A percentile compares a stretch with the other conserved stretches of the same genome.
Evolutionary conservation across 2,329 filamentous ascomycete species (phyloP).

Genomic region (Colletotrichum tabaci): DNA sequence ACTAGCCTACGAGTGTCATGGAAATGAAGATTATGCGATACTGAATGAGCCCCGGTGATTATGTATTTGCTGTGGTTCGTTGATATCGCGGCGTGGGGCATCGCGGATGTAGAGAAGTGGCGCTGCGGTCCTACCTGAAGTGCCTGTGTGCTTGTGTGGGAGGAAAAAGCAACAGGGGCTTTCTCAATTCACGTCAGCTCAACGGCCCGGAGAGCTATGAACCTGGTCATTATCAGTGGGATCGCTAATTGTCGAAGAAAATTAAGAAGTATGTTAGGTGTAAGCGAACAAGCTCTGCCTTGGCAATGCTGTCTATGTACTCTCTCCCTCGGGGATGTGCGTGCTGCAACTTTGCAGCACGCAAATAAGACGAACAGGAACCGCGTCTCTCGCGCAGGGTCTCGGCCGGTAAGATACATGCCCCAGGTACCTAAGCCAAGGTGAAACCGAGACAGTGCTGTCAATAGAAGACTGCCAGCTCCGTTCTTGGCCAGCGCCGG

Average conservation of each 20-base stretch:
- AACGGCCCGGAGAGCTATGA: slow-evolving; percentile 7
- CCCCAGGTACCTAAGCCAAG: not conserved
- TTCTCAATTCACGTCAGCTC: slow-evolving; percentile 4
- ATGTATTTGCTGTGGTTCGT: not conserved
- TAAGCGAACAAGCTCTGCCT: slow-evolving; percentile 7
- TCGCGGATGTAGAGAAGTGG: not conserved
- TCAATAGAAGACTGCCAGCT: slow-evolving; percentile 16
- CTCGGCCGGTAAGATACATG: not conserved
- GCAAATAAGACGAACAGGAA: slow-evolving; percentile 12
- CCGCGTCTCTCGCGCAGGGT: slow-evolving; percentile 1
- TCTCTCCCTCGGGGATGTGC: not conserved
- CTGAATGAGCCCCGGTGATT: not conserved
- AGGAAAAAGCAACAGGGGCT: no score
- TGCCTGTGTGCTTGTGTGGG: not conserved
- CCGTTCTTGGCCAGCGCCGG: slow-evolving; percentile 3
- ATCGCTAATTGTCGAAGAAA: slow-evolving; percentile 25
- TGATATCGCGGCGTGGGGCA: not conserved
- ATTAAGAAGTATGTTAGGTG: not conserved
- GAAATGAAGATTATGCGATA: slow-evolving; percentile 37
- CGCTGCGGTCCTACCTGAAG: not conserved
- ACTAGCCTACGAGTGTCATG: slow-evolving; percentile 34
- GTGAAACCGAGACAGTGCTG: not conserved
- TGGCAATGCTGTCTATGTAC: slow-evolving; percentile 18
- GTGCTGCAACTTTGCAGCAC: not conserved
- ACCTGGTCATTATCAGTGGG: slow-evolving; percentile 15